Evolutionary conservation across 2,329 filamentous ascomycete genomes (phyloP), one percentile per base, ranked within the genome.

Genomic region (Ilyonectria sp.): DNA sequence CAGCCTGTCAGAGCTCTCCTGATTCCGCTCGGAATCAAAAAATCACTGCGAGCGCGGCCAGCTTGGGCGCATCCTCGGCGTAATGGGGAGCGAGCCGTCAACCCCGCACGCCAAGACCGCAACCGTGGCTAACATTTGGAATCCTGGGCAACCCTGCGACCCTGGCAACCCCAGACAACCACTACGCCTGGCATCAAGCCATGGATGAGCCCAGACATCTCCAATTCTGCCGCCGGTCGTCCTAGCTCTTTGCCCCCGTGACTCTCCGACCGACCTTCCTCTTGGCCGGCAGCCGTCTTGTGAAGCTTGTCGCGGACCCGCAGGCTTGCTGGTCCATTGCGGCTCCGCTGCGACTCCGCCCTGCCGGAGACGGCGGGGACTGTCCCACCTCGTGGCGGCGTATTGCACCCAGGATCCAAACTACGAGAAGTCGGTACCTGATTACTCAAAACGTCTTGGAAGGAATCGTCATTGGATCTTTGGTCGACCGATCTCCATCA

Each of bases 291-390:
- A 62, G 44, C 57, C 58, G 57, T 44, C 60, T 9, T 49, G 31
- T 33, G 63, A 58, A 63, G 65, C 54, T 64, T 71, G 60, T 68
- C 71, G 74, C 74, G 74, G 74, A 76, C 74, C 74, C 74, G 74
- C 74, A 76, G 65, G 55, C 53, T 66, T 63, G 66, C 33, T 63
- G 61, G 60, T 26, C 56, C 60, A 74, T 75, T 75, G 74, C 74
- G 74, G 74, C 74, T 76, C 74, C 74, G 74, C 74, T 74, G 74
- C 74, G 71, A 69, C 69, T 76, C 72, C 74, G 67, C 71, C 72
- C 65, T 63, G 71, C 72, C 71, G 74, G 71, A 55, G 59, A 71
- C 47, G 60, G 70, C 63, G 71, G 71, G 57, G 72, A 58, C 60
- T 15, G 64, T 59, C 23, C 53, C 59, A 62, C 64, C 17, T 11